A percentile compares a stretch with the other conserved stretches of the same genome.
These are phyloP conservation scores for Xylaria sp. DNA, from an alignment of 2,329 filamentous ascomycete genomes.

Conservation along the genomic window DNA sequence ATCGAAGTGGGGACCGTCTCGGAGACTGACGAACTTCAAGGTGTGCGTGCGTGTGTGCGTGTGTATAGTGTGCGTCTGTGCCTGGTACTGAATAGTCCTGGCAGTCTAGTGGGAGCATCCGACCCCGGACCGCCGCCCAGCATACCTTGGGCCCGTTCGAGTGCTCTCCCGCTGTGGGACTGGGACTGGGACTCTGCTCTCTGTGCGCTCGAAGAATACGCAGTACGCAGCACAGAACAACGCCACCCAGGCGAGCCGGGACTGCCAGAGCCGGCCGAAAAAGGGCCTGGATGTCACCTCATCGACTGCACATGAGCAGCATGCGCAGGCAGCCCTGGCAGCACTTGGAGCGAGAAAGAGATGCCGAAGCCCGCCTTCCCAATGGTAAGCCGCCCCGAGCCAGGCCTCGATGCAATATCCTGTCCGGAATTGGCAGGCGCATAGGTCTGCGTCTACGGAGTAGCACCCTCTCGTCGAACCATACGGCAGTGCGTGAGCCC, in stretches of 20 bases:
- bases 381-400: slow-evolving; percentile 32
- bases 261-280: slow-evolving; percentile 32
- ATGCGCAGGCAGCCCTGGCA: slow-evolving; percentile 29
- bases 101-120: slow-evolving; percentile 9
- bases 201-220: too few species aligned
- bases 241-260: slow-evolving; percentile 28
- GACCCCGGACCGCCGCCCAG: slow-evolving; percentile 24
- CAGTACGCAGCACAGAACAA: neutral
- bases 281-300: slow-evolving; percentile 26
- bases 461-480: slow-evolving; percentile 25
- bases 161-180: slow-evolving; percentile 29
- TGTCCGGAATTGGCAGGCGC: slow-evolving; percentile 36
- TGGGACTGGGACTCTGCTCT: slow-evolving; percentile 21
- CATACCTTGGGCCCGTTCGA: slow-evolving; percentile 4
- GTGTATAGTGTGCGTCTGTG: too few species aligned
- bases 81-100: slow-evolving; percentile 2
- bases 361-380: slow-evolving; percentile 38
- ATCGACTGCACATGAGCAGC: slow-evolving; percentile 28
- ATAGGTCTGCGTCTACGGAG: slow-evolving; percentile 20
- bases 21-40: slow-evolving; percentile 17
- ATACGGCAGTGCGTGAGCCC: slow-evolving; percentile 25
- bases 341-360: slow-evolving; percentile 27
- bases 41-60: neutral
- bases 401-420: slow-evolving; percentile 29
- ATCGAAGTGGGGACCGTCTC: slow-evolving; percentile 19